Conservation (phyloP, 2,329 filamentous ascomycete species). For the Exophiala sp. region DNA sequence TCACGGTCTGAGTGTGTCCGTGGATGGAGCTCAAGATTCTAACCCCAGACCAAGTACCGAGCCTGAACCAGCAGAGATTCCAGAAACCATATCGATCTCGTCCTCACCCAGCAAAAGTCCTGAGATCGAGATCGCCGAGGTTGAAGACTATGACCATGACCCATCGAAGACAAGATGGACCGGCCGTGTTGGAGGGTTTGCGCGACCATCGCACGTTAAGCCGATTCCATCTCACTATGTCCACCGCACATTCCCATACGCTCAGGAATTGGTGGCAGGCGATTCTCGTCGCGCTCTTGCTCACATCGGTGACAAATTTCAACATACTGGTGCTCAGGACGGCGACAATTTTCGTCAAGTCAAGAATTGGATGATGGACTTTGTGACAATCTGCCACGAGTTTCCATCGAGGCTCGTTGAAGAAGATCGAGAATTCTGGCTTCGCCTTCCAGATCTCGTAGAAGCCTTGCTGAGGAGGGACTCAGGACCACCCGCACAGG, state of each 20-base stretch:
- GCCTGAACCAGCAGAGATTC: constrained; percentile 9
- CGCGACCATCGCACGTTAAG: background rate
- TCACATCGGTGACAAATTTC: constrained; percentile 19
- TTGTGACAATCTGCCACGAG: constrained; percentile 33
- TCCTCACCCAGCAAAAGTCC: constrained; percentile 45
- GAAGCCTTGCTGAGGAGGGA: constrained; percentile 40
- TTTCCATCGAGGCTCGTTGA: constrained; percentile 35
- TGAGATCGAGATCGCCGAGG: constrained; percentile 48
- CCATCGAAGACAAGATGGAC: constrained; percentile 44
- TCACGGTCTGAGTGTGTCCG: constrained; percentile 1
- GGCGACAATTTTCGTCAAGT: constrained; percentile 34
- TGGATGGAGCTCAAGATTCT: constrained; percentile 6
- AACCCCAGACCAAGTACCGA: background rate
- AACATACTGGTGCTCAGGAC: constrained; percentile 18
- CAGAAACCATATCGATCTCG: constrained; percentile 38
- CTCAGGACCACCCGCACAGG: constrained; percentile 17
- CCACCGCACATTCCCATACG: constrained; percentile 23
- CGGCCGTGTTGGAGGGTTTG: constrained; percentile 33
- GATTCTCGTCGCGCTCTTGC: constrained; percentile 16
- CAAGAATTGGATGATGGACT: constrained; percentile 43
- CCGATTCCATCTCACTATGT: constrained; percentile 17
- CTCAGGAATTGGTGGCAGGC: constrained; percentile 16
- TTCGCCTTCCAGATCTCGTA: constrained; percentile 39
- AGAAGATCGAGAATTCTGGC: constrained; percentile 46
- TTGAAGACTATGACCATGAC: constrained; percentile 49